Conservation (phyloP, 2,329 filamentous ascomycete genomes). For the Chaetomiaceae sp. region DNA sequence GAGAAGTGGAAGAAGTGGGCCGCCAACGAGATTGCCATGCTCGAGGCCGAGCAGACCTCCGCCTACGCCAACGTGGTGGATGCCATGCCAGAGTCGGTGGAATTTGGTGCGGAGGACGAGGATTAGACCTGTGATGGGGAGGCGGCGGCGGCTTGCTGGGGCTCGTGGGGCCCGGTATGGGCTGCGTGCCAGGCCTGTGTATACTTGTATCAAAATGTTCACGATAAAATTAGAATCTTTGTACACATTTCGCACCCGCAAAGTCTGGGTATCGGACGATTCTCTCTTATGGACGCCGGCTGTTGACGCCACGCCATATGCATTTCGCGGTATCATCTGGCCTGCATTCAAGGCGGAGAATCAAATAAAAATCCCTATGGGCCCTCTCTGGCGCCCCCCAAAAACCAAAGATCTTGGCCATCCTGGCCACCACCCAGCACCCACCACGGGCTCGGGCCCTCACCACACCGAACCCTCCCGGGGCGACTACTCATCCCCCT, state of each 20-base stretch:
- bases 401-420: not conserved
- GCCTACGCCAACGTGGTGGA: constrained; percentile 42
- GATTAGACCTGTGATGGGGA: not conserved
- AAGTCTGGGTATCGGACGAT: not conserved
- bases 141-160: not conserved
- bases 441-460: not conserved
- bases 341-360: no score
- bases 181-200: constrained; percentile 1
- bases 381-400: no score
- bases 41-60: constrained; percentile 37
- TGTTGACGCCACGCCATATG: not conserved
- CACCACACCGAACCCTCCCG: not conserved
- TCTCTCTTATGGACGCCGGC: not conserved
- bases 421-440: not conserved
- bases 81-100: constrained; percentile 22
- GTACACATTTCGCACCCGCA: not conserved
- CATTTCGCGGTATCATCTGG: no score
- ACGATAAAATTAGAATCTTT: constrained; percentile 2
- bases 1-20: constrained; percentile 87
- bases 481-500: not conserved
- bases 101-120: not conserved
- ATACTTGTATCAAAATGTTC: constrained; percentile 12
- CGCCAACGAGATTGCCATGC: constrained; percentile 38
- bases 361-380: no score
- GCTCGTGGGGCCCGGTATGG: not conserved